phyloP scores from a whole-genome alignment of 108 stramenopile genomes.

The Nitzschia inconspicua region DNA sequence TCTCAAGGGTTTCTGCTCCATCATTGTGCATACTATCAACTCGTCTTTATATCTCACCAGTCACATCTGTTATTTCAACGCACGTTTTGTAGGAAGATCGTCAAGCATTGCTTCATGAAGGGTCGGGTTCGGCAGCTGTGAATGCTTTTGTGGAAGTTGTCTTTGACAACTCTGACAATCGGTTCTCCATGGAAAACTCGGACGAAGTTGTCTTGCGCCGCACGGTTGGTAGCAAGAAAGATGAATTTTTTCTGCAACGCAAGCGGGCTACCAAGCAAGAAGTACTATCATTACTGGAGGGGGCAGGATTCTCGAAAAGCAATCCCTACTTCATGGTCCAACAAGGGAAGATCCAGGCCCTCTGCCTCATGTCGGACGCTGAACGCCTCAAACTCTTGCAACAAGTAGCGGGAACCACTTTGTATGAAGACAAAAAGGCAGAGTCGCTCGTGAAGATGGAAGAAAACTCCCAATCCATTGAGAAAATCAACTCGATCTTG shows the following conservation, averaged over 20 bases:
- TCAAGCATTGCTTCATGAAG: slow-evolving; percentile 89
- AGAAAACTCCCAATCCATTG: slow-evolving; percentile 82
- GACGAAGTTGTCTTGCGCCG: slow-evolving; percentile 96
- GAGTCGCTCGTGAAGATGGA: slow-evolving; percentile 92
- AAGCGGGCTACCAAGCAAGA: slow-evolving; percentile 91
- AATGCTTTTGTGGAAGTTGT: slow-evolving; percentile 97
- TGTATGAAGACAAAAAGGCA: slow-evolving; percentile 96
- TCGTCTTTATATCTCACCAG: background rate
- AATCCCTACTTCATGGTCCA: slow-evolving; percentile 99
- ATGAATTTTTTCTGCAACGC: slow-evolving; percentile 98
- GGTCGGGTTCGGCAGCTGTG: slow-evolving; percentile 85
- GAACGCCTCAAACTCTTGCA: slow-evolving; percentile 88
- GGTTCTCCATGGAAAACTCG: slow-evolving; percentile 87
- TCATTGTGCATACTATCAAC: background rate
- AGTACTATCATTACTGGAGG: slow-evolving; percentile 91
- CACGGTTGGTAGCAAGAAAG: slow-evolving; percentile 97
- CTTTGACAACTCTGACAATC: slow-evolving; percentile 97
- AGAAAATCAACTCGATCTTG: slow-evolving; percentile 89
- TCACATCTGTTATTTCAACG: background rate
- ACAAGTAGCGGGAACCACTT: slow-evolving; percentile 95
- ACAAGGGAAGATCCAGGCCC: slow-evolving; percentile 96
- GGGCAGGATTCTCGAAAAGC: slow-evolving; percentile 95
- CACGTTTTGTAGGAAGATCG: slow-evolving; percentile 70
- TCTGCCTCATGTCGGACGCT: slow-evolving; percentile 94
- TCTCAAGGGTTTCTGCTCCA: background rate